These are phyloP conservation scores for Aquilaria malaccensis DNA, from an alignment of 345 rosid genomes.

Conservation along the genomic window DNA sequence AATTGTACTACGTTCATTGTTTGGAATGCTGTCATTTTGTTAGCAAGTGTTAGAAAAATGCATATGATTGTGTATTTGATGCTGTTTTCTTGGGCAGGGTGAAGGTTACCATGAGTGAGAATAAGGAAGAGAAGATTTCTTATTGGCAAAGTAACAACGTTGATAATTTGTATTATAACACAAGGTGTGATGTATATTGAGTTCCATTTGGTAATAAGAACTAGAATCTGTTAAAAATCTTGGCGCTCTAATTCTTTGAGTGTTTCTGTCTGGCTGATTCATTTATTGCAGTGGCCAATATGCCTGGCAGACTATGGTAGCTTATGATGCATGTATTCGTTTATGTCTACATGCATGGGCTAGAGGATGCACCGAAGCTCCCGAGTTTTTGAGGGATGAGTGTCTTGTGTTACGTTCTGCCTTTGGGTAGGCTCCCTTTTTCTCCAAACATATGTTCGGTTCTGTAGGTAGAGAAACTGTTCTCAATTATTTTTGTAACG, in stretches of 20 bases:
- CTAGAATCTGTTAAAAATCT: not conserved
- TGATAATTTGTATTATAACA: slow-evolving; percentile 42
- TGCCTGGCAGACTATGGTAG: slow-evolving; percentile 90
- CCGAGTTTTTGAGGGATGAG: slow-evolving; percentile 85
- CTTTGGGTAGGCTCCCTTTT: slow-evolving; percentile 62
- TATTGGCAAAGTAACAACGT: slow-evolving; percentile 36
- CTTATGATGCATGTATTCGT: slow-evolving; percentile 96
- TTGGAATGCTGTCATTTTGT: too few relatives aligned
- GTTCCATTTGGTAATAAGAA: slow-evolving; percentile 4
- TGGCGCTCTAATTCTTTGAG: not conserved
- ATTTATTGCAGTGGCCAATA: slow-evolving; percentile 55
- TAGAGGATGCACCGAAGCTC: slow-evolving; percentile 83
- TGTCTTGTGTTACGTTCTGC: slow-evolving; percentile 85
- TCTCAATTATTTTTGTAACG: not conserved
- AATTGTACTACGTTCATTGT: too few relatives aligned
- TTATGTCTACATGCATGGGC: slow-evolving; percentile 82
- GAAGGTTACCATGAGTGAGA: slow-evolving; percentile 16
- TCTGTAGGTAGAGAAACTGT: not conserved
- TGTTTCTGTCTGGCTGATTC: slow-evolving; percentile 7
- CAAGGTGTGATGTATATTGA: slow-evolving; percentile 41
- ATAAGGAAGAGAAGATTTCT: slow-evolving; percentile 36
- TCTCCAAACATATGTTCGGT: not conserved
- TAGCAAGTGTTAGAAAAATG: too few relatives aligned
- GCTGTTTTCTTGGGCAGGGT: slow-evolving; percentile 29
- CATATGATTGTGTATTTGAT: slow-evolving; percentile 12